Evolutionary conservation across 2,329 filamentous ascomycete species (phyloP).

Genomic region (Aspergillus ochraceoroseus): DNA sequence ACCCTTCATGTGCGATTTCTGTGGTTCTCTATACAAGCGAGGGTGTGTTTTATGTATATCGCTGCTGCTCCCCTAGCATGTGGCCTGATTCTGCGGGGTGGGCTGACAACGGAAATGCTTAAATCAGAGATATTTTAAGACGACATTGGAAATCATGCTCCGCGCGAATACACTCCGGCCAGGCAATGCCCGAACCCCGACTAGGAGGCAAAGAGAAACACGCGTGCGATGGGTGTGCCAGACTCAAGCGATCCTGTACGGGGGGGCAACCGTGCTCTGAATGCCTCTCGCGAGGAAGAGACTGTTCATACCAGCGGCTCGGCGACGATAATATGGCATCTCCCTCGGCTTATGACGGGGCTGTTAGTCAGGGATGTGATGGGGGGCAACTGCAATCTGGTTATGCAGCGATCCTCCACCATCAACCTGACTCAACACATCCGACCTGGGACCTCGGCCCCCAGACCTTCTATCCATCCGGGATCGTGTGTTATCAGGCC

Average conservation of each 20-base stretch:
- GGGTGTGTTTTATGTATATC: conserved; percentile 23
- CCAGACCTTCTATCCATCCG: conserved; percentile 20
- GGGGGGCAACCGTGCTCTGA: conserved; percentile 24
- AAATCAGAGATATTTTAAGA: conserved; percentile 24
- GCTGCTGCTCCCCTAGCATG: background rate
- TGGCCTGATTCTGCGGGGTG: background rate
- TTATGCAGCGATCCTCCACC: background rate
- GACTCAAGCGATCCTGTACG: conserved; percentile 27
- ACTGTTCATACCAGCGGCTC: conserved; percentile 26
- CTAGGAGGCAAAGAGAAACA: conserved; percentile 27
- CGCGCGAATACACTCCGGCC: conserved; percentile 18
- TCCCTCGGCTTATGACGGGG: no score
- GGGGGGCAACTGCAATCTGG: no score
- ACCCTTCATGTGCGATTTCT: conserved; percentile 25
- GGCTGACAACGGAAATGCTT: conserved; percentile 1
- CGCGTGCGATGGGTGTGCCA: conserved; percentile 30
- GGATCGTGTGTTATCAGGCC: conserved; percentile 7
- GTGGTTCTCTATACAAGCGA: conserved; percentile 25
- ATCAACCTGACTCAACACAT: background rate
- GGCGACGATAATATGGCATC: conserved; percentile 1
- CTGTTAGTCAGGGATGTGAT: no score
- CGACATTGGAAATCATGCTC: conserved; percentile 31
- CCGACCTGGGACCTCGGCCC: conserved; percentile 20
- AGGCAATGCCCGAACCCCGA: conserved; percentile 23
- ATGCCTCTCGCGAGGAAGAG: conserved; percentile 19